A percentile compares a stretch with the other conserved stretches of the same genome.
Conservation (phyloP, 225 moss, liverwort and hornwort species). For the Pleurozium schreberi region DNA sequence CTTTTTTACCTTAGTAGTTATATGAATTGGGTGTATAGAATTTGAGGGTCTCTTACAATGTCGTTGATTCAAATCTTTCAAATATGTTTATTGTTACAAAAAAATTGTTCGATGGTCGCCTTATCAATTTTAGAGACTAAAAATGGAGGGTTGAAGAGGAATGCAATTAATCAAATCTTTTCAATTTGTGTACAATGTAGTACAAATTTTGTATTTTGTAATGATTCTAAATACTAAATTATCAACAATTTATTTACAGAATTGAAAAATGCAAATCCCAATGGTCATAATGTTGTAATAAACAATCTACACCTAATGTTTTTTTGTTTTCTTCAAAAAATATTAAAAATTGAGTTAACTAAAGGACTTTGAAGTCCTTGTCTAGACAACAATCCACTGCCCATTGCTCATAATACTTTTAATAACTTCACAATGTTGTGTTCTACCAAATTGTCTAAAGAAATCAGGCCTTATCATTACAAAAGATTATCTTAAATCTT, state of each 20-base stretch:
- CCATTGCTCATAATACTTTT: not conserved
- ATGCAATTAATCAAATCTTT: not conserved
- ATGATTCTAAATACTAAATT: not conserved
- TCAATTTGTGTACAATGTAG: not conserved
- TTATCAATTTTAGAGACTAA: not conserved
- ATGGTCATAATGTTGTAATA: too few relatives aligned
- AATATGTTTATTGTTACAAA: not conserved
- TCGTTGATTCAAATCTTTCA: not conserved
- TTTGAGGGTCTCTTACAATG: fast-evolving
- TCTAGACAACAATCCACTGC: too few relatives aligned
- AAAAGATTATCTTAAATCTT: not conserved
- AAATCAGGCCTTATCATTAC: not conserved
- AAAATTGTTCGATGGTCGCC: fast-evolving
- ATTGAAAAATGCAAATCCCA: too few relatives aligned
- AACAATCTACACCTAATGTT: too few relatives aligned
- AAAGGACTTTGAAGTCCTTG: too few relatives aligned
- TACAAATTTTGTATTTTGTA: not conserved
- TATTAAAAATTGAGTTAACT: too few relatives aligned
- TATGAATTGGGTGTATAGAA: fast-evolving
- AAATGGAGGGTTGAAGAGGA: not conserved
- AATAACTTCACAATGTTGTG: not conserved
- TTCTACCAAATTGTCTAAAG: not conserved
- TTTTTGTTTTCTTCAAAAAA: too few relatives aligned
- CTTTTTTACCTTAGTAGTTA: not conserved
- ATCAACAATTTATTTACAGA: too few relatives aligned